phyloP scores from a whole-genome alignment of 75 land plant species.

The Pinus taeda region DNA sequence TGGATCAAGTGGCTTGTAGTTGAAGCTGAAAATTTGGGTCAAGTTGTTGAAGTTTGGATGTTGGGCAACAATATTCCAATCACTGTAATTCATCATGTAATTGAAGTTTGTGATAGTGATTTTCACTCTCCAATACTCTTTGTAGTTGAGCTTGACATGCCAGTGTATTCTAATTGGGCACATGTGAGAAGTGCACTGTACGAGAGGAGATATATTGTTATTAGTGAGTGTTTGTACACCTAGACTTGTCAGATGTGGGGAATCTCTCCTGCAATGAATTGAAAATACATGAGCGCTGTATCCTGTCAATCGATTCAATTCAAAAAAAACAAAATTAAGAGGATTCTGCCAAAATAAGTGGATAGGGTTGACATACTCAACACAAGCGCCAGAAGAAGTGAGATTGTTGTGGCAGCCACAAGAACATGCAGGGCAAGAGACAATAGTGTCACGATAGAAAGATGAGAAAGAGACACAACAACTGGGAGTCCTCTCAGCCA shows the following conservation, averaged over 20 bases:
- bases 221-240: conserved; percentile 9
- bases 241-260: background rate
- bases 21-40: conserved; percentile 68
- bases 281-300: no score
- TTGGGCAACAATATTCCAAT: conserved; percentile 70
- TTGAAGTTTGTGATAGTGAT: conserved; percentile 61
- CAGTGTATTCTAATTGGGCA: conserved; percentile 69
- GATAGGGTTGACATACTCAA: conserved; percentile 18
- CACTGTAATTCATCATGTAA: conserved; percentile 55
- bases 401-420: conserved; percentile 59
- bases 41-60: conserved; percentile 72
- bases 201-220: conserved; percentile 21
- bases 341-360: no score
- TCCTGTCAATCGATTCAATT: no score
- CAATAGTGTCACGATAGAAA: conserved; percentile 65
- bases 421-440: conserved; percentile 61
- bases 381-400: conserved; percentile 21
- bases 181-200: conserved; percentile 73
- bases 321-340: no score
- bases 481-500: conserved; percentile 48
- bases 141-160: conserved; percentile 72
- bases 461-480: conserved; percentile 86
- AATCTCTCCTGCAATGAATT: conserved; percentile 14
- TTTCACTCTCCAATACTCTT: conserved; percentile 69
- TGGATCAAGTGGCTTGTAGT: conserved; percentile 55